A percentile compares a stretch with the other conserved stretches of the same genome.
These are phyloP conservation scores for Magnolia sinica DNA, from an alignment of 164 flowering plant genomes.

Conservation along the genomic window DNA sequence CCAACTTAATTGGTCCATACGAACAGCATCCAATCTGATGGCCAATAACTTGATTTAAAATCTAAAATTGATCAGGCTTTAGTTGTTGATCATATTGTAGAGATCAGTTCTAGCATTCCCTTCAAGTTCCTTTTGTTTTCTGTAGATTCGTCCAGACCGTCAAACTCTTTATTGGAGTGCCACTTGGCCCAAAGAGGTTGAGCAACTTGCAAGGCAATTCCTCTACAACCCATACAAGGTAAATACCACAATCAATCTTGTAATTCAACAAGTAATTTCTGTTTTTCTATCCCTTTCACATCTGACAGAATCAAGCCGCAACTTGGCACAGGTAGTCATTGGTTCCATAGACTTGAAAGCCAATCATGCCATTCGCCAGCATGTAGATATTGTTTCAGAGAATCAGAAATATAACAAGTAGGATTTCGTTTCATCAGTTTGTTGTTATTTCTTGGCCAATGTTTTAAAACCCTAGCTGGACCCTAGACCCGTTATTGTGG, in stretches of 20 bases:
- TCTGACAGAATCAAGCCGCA: background rate
- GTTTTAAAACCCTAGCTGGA: background rate
- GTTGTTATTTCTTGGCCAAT: background rate
- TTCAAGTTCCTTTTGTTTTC: background rate
- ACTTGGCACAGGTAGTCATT: slow-evolving; percentile 64
- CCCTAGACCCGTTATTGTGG: no score
- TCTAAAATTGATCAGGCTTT: background rate
- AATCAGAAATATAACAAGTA: slow-evolving; percentile 94
- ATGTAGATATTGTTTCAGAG: slow-evolving; percentile 89
- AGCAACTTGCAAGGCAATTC: slow-evolving; percentile 67
- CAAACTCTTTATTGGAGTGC: slow-evolving; percentile 99
- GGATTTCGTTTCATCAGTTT: background rate
- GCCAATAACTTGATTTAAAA: background rate
- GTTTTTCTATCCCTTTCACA: background rate
- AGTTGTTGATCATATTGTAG: background rate
- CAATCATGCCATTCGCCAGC: slow-evolving; percentile 89
- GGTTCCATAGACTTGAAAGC: slow-evolving; percentile 95
- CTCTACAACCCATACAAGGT: slow-evolving; percentile 94
- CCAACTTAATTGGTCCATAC: background rate
- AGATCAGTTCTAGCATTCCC: background rate
- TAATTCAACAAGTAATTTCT: background rate
- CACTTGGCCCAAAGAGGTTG: slow-evolving; percentile 99
- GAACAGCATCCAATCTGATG: background rate
- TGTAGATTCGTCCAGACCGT: slow-evolving; percentile 97
- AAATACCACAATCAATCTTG: slow-evolving; percentile 4